Evolutionary conservation across 345 rosid genomes (phyloP).

Genomic region (Erysimum cheiranthoides): DNA sequence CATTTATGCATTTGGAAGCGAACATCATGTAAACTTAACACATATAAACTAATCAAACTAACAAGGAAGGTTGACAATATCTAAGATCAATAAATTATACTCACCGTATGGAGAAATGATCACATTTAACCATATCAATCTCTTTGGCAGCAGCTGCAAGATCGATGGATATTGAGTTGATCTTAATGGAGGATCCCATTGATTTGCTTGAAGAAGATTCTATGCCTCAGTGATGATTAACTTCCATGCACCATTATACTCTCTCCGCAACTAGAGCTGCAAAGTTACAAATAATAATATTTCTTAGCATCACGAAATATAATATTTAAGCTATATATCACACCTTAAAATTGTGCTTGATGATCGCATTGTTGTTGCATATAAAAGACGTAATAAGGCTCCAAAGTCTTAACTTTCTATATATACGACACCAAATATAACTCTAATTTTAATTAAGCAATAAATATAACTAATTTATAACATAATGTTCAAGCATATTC

Average conservation of each 20-base stretch:
- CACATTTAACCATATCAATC: constrained; percentile 52
- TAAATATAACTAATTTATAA: background rate
- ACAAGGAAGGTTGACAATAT: constrained; percentile 2
- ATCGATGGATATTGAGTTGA: constrained; percentile 65
- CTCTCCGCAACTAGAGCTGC: constrained; percentile 31
- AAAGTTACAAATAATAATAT: constrained; percentile 8
- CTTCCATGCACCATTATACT: constrained; percentile 47
- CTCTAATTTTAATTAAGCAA: background rate
- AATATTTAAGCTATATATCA: constrained; percentile 1
- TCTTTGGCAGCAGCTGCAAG: constrained; percentile 50
- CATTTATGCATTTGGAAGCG: constrained; percentile 12
- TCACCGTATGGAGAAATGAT: constrained; percentile 82
- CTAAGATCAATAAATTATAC: constrained; percentile 32
- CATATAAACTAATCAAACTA: constrained; percentile 1
- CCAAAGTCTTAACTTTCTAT: constrained; percentile 33
- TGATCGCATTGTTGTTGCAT: constrained; percentile 14
- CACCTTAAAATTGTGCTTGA: background rate
- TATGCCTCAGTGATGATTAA: constrained; percentile 43
- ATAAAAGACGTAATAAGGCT: constrained; percentile 22
- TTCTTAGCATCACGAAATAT: constrained; percentile 6
- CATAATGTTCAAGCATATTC: constrained; percentile 11
- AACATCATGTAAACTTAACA: constrained; percentile 4
- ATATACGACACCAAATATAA: constrained; percentile 21
- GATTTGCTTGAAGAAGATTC: constrained; percentile 44
- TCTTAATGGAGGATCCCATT: constrained; percentile 56